phyloP scores from a whole-genome alignment of 2,329 filamentous ascomycete genomes.

The Ophiostoma pallidulum region DNA sequence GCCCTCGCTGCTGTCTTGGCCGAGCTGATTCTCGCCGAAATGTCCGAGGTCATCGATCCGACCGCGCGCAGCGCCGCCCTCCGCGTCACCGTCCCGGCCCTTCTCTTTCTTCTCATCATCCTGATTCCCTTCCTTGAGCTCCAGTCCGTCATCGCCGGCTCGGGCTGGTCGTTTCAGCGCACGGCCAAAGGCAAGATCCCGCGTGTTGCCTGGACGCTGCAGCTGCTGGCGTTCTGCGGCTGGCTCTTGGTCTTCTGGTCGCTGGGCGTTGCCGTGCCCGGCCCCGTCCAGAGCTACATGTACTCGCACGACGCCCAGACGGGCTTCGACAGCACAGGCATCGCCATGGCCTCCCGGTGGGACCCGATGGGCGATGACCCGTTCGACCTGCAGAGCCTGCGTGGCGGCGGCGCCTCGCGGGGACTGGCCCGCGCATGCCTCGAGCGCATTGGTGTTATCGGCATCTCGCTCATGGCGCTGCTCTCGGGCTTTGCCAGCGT shows the following conservation, averaged over 20 bases:
- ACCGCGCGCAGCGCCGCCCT: slow-evolving; percentile 59
- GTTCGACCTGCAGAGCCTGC: slow-evolving; percentile 5
- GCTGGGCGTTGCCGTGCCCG: slow-evolving; percentile 50
- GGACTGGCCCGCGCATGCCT: slow-evolving; percentile 45
- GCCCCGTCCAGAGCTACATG: slow-evolving; percentile 18
- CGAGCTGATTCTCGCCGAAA: slow-evolving; percentile 75
- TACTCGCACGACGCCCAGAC: slow-evolving; percentile 18
- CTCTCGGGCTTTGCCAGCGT: slow-evolving; percentile 87
- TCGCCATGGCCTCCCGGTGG: slow-evolving; percentile 20
- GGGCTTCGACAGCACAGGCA: slow-evolving; percentile 25
- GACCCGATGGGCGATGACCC: slow-evolving; percentile 4
- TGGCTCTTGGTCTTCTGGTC: slow-evolving; percentile 76
- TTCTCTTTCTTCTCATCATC: slow-evolving; percentile 63
- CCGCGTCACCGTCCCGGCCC: slow-evolving; percentile 56
- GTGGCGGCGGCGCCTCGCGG: not conserved
- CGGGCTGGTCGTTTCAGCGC: slow-evolving; percentile 54
- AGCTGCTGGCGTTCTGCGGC: slow-evolving; percentile 48
- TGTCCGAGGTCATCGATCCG: slow-evolving; percentile 63
- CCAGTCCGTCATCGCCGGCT: slow-evolving; percentile 49
- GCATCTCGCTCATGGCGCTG: slow-evolving; percentile 76
- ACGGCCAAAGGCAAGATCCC: slow-evolving; percentile 47
- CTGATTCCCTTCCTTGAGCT: slow-evolving; percentile 73
- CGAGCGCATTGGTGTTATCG: slow-evolving; percentile 71
- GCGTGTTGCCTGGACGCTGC: slow-evolving; percentile 54
- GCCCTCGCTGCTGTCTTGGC: slow-evolving; percentile 68